Base-by-base conservation (phyloP, 768 basidiomycete genomes). In the Suillus alpinus region DNA sequence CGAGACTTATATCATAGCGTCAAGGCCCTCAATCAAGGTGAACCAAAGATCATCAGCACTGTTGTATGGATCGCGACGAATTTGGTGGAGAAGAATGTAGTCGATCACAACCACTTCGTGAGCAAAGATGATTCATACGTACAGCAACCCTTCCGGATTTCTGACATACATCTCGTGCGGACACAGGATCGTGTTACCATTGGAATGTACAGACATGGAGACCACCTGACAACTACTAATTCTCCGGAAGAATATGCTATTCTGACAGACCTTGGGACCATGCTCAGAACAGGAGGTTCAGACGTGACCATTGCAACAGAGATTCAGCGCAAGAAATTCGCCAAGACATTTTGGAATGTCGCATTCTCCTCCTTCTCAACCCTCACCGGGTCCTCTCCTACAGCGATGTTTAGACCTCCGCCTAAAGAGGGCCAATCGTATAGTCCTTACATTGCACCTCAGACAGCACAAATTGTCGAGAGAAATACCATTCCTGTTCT, bases 281-380 rank as follows among this genome's bases (percentile, higher is more conserved):
- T 87, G 10, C 70, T 88, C 4, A 67, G 73, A 56, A 67, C 69
- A 9, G 85, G 85, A 20, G 86, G 85, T 6, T 80, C 76, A 41
- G 75, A 77, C 0, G 69, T 81, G 20, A 76, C 65, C 0, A 75
- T 85, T 57, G 80, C 80, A 13, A 76, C 83, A 18, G 84, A 88
- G 63, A 83, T 88, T n/a, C 86, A 86, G 66, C 78, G 85, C 14
- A 69, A 76, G 63, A 88, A 87, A 67, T 89, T 82, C 62, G 63
- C 73, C 2, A 89, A 89, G 74, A 87, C 87, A 64, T 78, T 86
- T 51, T 87, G 83, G 86, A 88, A 87, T 65, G 74, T 84, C 51
- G 76, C 77, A 1, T 82, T 87, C 63, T 80, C 84, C 1, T 79
- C 82, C 8, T 73, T 81, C 57, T 67, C 84, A 0, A 82, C 85